Evolutionary conservation across 805 yeast species (phyloP).

Genomic region (Candida ipomoeae): DNA sequence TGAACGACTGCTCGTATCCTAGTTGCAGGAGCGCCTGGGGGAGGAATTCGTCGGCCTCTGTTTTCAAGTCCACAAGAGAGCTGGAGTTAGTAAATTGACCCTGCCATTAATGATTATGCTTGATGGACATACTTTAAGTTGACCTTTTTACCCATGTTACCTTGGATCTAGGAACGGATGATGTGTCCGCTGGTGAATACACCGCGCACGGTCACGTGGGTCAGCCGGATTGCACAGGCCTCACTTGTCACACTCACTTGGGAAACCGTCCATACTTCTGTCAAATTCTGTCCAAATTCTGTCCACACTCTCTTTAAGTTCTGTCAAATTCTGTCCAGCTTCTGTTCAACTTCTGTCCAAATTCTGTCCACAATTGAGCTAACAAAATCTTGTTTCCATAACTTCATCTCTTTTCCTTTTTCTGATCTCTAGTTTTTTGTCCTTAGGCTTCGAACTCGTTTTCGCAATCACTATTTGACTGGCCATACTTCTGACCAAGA

Average conservation of each 20-base stretch:
- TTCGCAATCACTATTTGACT: too few species aligned
- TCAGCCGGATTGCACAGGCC: too few species aligned
- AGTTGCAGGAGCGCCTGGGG: conserved; percentile 37
- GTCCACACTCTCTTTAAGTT: too few species aligned
- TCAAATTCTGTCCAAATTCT: too few species aligned
- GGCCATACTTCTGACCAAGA: too few species aligned
- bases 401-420: not conserved
- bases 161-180: not conserved
- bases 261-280: too few species aligned
- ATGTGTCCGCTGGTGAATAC: not conserved
- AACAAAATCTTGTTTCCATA: not conserved
- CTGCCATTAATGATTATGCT: not conserved
- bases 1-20: conserved; percentile 47
- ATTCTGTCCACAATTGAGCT: too few species aligned
- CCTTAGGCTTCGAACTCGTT: too few species aligned
- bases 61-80: conserved; percentile 46
- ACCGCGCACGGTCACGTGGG: conserved; percentile 1
- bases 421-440: too few species aligned
- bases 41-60: conserved; percentile 48
- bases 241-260: too few species aligned
- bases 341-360: too few species aligned
- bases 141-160: conserved; percentile 20
- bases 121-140: conserved; percentile 24
- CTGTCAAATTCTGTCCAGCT: too few species aligned
- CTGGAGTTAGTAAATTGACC: conserved; percentile 20